Conservation (phyloP, 331 rosid genomes). For the Prunus yedoensis region DNA sequence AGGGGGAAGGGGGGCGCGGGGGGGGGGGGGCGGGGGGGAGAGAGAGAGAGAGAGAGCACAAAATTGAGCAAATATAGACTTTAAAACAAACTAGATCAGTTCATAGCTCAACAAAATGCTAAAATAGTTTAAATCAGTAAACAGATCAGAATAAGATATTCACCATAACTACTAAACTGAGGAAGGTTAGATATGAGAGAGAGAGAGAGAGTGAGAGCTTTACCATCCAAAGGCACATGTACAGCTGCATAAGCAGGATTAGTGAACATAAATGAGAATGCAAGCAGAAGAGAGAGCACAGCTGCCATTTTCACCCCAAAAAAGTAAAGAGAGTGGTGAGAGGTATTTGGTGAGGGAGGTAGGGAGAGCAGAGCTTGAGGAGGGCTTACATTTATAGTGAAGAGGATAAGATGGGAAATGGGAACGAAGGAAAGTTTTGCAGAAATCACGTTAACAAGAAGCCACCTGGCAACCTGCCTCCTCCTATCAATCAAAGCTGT, state of each 20-base stretch:
- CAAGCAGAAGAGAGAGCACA: conserved; percentile 29
- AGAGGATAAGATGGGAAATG: conserved; percentile 21
- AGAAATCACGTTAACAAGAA: conserved; percentile 42
- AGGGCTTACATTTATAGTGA: conserved; percentile 35
- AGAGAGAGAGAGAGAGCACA: not conserved
- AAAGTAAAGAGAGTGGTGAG: not conserved
- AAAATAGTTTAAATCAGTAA: not conserved
- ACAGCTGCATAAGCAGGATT: conserved; percentile 43
- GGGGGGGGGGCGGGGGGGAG: too few species aligned
- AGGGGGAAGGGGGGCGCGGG: accelerated
- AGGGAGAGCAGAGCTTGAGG: not conserved
- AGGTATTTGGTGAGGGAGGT: not conserved
- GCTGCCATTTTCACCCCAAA: conserved; percentile 34
- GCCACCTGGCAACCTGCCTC: conserved; percentile 11
- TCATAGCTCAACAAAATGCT: not conserved
- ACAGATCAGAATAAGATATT: conserved; percentile 22
- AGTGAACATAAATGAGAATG: conserved; percentile 30
- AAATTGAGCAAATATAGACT: not conserved
- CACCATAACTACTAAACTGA: conserved; percentile 16
- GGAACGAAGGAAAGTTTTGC: conserved; percentile 19
- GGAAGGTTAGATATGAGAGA: not conserved
- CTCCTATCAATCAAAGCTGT: not conserved
- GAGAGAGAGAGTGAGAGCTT: conserved; percentile 10
- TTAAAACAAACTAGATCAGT: not conserved
- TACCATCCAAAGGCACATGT: conserved; percentile 50